Evolutionary conservation across 345 rosid genomes (phyloP).

Genomic region (Brassica carinata): DNA sequence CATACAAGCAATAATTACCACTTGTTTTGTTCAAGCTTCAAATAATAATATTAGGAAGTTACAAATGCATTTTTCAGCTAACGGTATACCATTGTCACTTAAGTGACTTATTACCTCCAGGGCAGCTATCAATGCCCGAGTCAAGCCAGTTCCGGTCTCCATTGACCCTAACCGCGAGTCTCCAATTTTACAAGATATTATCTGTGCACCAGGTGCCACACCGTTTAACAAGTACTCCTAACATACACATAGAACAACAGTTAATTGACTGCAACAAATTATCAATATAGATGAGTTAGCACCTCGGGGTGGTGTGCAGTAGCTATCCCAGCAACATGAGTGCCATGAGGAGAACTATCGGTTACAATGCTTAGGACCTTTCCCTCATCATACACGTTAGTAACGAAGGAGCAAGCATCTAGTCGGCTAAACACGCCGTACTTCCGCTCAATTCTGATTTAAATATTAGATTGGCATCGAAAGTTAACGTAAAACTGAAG

Average conservation of each 20-base stretch:
- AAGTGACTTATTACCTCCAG: conserved; percentile 64
- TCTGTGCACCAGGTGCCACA: conserved; percentile 96
- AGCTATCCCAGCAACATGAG: conserved; percentile 99
- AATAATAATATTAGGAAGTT: conserved; percentile 1
- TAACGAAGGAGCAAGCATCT: conserved; percentile 89
- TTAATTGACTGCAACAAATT: conserved; percentile 24
- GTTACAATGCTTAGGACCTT: conserved; percentile 87
- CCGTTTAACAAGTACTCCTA: conserved; percentile 95
- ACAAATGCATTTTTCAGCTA: conserved; percentile 11
- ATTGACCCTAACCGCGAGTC: conserved; percentile 90
- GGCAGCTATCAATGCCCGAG: conserved; percentile 88
- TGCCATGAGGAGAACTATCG: conserved; percentile 94
- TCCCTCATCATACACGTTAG: conserved; percentile 80
- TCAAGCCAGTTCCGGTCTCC: conserved; percentile 98
- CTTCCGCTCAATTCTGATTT: conserved; percentile 77
- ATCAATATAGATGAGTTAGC: conserved; percentile 20
- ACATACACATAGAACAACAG: conserved; percentile 17
- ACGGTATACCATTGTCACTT: background rate
- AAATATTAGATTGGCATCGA: conserved; percentile 19
- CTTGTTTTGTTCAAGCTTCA: conserved; percentile 1
- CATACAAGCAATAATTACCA: conserved; percentile 2
- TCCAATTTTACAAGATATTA: conserved; percentile 98
- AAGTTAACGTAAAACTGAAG: background rate
- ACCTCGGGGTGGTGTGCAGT: conserved; percentile 94
- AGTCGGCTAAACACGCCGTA: conserved; percentile 87